phyloP scores from a whole-genome alignment of 2,329 filamentous ascomycete species.

The Aureobasidium sp. region DNA sequence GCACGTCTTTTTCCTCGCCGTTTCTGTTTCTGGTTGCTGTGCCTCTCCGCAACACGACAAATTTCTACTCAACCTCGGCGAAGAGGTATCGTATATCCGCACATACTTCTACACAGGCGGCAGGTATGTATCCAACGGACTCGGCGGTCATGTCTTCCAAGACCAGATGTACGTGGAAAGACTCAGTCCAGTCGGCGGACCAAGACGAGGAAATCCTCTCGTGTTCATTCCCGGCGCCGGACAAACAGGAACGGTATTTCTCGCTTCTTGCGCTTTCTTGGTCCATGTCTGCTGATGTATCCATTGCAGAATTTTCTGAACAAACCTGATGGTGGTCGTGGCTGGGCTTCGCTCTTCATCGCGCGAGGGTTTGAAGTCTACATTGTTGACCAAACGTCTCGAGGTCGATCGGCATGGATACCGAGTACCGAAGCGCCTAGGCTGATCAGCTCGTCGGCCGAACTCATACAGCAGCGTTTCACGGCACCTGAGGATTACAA shows the following conservation, averaged over 20 bases:
- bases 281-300: neutral
- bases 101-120: constrained; percentile 23
- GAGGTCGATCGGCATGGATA: constrained; percentile 27
- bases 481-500: constrained; percentile 32
- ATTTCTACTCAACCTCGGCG: neutral
- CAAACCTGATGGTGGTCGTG: constrained; percentile 41
- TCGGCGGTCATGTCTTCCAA: constrained; percentile 19
- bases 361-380: constrained; percentile 41
- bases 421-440: neutral
- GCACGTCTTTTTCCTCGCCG: neutral
- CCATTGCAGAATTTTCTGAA: constrained; percentile 34
- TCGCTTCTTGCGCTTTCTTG: neutral
- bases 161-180: constrained; percentile 52
- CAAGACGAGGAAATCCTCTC: constrained; percentile 27
- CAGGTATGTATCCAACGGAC: constrained; percentile 19
- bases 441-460: constrained; percentile 17
- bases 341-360: constrained; percentile 45
- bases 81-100: constrained; percentile 1
- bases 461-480: constrained; percentile 30
- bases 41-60: neutral
- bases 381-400: constrained; percentile 36
- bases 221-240: constrained; percentile 40
- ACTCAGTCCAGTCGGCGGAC: constrained; percentile 31
- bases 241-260: constrained; percentile 35
- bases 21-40: neutral